Conservation (phyloP, 257 asterid species). For the Striga asiatica region DNA sequence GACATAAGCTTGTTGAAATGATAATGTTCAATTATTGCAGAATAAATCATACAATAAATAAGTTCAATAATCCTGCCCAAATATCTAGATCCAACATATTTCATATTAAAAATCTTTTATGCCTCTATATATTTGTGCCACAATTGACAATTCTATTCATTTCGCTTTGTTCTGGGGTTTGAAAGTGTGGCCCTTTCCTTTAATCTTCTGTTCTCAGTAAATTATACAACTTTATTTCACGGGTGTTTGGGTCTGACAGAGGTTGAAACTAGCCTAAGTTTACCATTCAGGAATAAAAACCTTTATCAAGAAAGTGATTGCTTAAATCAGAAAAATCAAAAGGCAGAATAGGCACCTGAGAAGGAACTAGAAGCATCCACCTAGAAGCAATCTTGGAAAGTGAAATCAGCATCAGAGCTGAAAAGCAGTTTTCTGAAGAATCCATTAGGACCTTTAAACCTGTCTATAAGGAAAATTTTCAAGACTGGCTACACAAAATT, state of each 20-base stretch:
- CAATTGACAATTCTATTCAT: not conserved
- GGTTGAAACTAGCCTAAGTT: not conserved
- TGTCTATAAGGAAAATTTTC: constrained; percentile 36
- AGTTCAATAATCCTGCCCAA: not conserved
- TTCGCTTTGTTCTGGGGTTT: not conserved
- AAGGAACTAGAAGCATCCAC: constrained; percentile 57
- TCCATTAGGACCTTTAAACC: constrained; percentile 63
- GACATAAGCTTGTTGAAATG: not conserved
- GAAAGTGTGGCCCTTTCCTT: not conserved
- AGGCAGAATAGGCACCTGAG: constrained; percentile 44
- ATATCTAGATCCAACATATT: constrained; percentile 8
- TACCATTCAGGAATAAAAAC: not conserved
- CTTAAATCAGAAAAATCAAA: not conserved
- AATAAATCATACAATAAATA: not conserved
- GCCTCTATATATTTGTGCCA: not conserved
- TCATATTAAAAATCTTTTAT: not conserved
- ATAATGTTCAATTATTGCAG: not conserved
- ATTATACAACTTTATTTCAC: not conserved
- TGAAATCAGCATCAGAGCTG: constrained; percentile 62
- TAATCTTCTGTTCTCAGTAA: not conserved
- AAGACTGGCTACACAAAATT: constrained; percentile 15
- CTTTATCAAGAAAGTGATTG: not conserved
- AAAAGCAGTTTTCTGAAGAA: constrained; percentile 55
- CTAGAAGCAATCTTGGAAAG: constrained; percentile 72
- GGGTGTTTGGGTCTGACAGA: not conserved